Conservation (phyloP, 441 rosid species). For the Gossypium trilobum region DNA sequence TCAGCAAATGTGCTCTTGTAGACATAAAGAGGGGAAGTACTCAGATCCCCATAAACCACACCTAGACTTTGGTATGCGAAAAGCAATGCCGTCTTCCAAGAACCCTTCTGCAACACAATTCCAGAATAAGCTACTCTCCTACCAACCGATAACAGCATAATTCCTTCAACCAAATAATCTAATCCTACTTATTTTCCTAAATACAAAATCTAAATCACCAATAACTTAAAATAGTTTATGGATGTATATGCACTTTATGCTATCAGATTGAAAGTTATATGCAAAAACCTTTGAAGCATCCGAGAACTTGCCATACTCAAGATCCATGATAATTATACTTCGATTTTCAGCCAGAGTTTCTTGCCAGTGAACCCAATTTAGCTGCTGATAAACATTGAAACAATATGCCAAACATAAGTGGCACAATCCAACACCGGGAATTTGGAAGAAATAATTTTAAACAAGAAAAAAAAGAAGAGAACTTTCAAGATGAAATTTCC, state of each 20-base stretch:
- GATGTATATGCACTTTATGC: neutral
- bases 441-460: constrained; percentile 10
- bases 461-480: neutral
- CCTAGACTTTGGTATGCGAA: constrained; percentile 95
- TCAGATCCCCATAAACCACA: constrained; percentile 87
- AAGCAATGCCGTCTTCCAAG: constrained; percentile 66
- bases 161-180: constrained; percentile 2
- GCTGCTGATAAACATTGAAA: constrained; percentile 29
- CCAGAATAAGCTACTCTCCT: constrained; percentile 13
- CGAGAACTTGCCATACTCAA: constrained; percentile 46
- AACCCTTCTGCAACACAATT: constrained; percentile 52
- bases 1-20: constrained; percentile 89
- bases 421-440: constrained; percentile 12
- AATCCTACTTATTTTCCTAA: constrained; percentile 1
- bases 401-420: constrained; percentile 8
- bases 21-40: constrained; percentile 89
- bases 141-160: neutral
- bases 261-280: constrained; percentile 5
- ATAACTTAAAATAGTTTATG: neutral
- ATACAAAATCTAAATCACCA: neutral
- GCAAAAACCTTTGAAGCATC: constrained; percentile 57
- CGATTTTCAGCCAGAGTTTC: constrained; percentile 19
- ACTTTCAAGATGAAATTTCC: constrained; percentile 17
- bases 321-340: constrained; percentile 47
- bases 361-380: constrained; percentile 13